Conservation (phyloP, 768 basidiomycete species). For the Xerocomus spinulosus region DNA sequence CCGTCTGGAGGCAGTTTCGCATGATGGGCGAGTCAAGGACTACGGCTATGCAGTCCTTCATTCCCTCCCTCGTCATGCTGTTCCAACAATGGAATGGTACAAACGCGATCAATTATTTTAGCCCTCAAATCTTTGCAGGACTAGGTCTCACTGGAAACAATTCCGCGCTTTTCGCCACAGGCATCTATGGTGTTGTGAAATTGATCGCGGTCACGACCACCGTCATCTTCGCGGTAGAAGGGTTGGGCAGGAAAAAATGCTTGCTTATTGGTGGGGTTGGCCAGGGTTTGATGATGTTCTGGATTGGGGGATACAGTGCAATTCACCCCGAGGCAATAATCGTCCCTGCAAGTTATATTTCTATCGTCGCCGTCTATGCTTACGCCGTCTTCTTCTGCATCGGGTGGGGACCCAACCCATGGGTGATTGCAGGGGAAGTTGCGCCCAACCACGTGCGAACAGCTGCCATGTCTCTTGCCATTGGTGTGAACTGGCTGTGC, state of each 20-base stretch:
- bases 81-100: slow-evolving; percentile 50
- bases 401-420: slow-evolving; percentile 29
- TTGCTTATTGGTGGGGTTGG: slow-evolving; percentile 47
- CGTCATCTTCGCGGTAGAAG: slow-evolving; percentile 45
- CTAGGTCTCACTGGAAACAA: slow-evolving; percentile 43
- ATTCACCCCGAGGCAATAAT: slow-evolving; percentile 27
- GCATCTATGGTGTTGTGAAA: slow-evolving; percentile 38
- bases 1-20: slow-evolving; percentile 34
- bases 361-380: slow-evolving; percentile 36
- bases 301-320: slow-evolving; percentile 34
- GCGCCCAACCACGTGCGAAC: slow-evolving; percentile 37
- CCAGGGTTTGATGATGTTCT: slow-evolving; percentile 40
- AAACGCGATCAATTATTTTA: slow-evolving; percentile 54
- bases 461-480: slow-evolving; percentile 32
- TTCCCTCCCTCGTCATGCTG: slow-evolving; percentile 45
- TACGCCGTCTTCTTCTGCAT: slow-evolving; percentile 36
- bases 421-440: slow-evolving; percentile 33
- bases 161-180: slow-evolving; percentile 47
- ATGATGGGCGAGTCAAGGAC: slow-evolving; percentile 42
- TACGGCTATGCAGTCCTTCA: slow-evolving; percentile 42
- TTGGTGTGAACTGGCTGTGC: slow-evolving; percentile 34
- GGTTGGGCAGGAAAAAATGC: slow-evolving; percentile 45
- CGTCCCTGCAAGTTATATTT: slow-evolving; percentile 35
- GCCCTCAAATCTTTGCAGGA: slow-evolving; percentile 46
- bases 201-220: slow-evolving; percentile 38